Conservation (phyloP, 805 yeast genomes). For the Candida chauliodis region DNA sequence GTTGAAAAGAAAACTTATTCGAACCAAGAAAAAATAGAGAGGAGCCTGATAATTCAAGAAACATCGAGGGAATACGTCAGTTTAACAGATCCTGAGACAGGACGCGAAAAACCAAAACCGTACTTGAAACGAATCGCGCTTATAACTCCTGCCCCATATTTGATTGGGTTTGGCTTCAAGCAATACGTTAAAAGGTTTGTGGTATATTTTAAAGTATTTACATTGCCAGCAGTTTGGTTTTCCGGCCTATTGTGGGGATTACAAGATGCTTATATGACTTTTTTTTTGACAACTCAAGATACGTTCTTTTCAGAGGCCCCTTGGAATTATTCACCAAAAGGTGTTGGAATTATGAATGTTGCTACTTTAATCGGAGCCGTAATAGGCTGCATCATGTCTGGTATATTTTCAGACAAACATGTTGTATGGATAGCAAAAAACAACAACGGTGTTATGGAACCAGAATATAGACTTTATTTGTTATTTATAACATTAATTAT, state of each 20-base stretch:
- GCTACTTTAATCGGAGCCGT: constrained; percentile 38
- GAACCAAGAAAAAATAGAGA: neutral
- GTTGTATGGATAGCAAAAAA: constrained; percentile 35
- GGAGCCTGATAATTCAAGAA: neutral
- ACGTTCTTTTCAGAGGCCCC: constrained; percentile 33
- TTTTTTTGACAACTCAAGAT: constrained; percentile 37
- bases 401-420: constrained; percentile 30
- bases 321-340: constrained; percentile 29
- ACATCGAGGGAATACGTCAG: neutral
- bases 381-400: constrained; percentile 36
- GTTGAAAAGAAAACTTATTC: no score
- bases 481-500: constrained; percentile 31
- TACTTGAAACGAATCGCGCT: constrained; percentile 30
- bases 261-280: constrained; percentile 37
- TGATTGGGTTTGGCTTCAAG: constrained; percentile 35
- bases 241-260: constrained; percentile 39
- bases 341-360: constrained; percentile 37
- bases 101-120: constrained; percentile 10
- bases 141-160: constrained; percentile 33
- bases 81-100: neutral
- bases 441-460: constrained; percentile 34
- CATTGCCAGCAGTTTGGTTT: constrained; percentile 33
- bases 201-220: constrained; percentile 29
- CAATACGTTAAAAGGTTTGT: constrained; percentile 37
- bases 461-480: constrained; percentile 35